Base-by-base conservation (phyloP, 139 green algal species). In the Chlorella sp. region DNA sequence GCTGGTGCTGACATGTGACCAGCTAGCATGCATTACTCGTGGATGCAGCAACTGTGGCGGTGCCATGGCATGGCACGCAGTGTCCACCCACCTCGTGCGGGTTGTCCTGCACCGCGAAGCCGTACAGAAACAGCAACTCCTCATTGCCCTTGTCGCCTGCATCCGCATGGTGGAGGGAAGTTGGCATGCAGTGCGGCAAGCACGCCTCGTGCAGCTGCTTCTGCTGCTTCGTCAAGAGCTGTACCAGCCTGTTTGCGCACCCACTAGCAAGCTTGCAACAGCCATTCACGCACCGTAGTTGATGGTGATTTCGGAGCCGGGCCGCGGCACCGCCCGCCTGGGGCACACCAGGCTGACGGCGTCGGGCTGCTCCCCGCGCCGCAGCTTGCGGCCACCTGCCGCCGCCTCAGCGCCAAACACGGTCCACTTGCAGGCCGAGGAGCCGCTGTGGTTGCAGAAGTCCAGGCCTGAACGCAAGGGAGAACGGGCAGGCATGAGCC, bases 91-190 rank as follows among this genome's bases (percentile, higher is more conserved):
- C 87, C 69, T 98, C 94, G 85, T 93, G 36, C 0, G 92, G 88
- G 85, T 97, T 96, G 77, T 86, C 51, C 3, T 86, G 69, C 65
- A 89, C 13, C 2, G 91, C 88, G 86, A 98, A 97, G 28, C 95
- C 95, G 83, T 98, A 95, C 41, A 93, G 84, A 72, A 96, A 92
- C 41, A 98, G 88, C 82, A 98, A 85, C 89, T 97, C 92, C 84
- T 98, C 95, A 43, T 97, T 97, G 79, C 85, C 89, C 68, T 90
- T 90, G 76, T 90, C 86, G 26, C 92, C 51, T 60, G 51, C 14
- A 24, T 11, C 2, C 11, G 13, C 13, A 16, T 60, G 22, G 51
- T 3, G 16, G 51, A 60, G 14, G 51, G 51, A n/a, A n/a, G 51
- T 11, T 24, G 16, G 51, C 13, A 60, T 60, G 51, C 51, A 11